Evolutionary conservation across 176 grass and related monocot species (phyloP).

Genomic region (Miscanthus lutarioriparius): DNA sequence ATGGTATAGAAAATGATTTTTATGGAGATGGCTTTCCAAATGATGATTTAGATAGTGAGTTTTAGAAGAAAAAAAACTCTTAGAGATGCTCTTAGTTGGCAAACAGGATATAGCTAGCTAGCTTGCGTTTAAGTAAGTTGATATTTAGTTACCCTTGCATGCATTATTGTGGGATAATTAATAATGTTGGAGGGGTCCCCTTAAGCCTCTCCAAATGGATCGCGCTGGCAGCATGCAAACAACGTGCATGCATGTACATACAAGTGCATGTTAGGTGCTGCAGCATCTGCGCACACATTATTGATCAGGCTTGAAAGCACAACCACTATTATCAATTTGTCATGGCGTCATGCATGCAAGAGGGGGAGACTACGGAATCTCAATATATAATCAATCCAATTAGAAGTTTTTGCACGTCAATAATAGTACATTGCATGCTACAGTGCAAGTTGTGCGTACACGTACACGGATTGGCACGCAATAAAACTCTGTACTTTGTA

Average conservation of each 20-base stretch:
- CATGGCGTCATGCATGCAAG: not conserved
- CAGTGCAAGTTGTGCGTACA: not conserved
- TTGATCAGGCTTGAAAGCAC: conserved; percentile 11
- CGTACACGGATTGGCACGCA: not conserved
- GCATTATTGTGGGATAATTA: not conserved
- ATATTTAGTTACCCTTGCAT: not conserved
- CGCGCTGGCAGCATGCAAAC: not conserved
- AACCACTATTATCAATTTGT: not conserved
- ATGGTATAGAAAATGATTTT: too few relatives aligned
- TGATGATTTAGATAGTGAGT: too few relatives aligned
- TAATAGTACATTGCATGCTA: not conserved
- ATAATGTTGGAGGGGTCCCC: not conserved
- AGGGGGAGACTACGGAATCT: not conserved
- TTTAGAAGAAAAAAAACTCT: too few relatives aligned
- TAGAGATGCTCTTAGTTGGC: too few relatives aligned
- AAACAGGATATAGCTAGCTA: too few relatives aligned
- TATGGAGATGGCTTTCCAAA: too few relatives aligned
- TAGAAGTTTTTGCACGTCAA: not conserved
- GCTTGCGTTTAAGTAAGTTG: not conserved
- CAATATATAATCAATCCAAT: not conserved
- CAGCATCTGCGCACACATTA: conserved; percentile 2
- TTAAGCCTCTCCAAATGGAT: not conserved
- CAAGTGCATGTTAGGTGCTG: conserved; percentile 15
- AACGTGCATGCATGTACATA: not conserved
- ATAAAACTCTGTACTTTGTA: not conserved